A percentile compares a stretch with the other conserved stretches of the same genome.
These are phyloP conservation scores for Leishmania major DNA, from an alignment of 208 protist genomes.

Conservation along the genomic window DNA sequence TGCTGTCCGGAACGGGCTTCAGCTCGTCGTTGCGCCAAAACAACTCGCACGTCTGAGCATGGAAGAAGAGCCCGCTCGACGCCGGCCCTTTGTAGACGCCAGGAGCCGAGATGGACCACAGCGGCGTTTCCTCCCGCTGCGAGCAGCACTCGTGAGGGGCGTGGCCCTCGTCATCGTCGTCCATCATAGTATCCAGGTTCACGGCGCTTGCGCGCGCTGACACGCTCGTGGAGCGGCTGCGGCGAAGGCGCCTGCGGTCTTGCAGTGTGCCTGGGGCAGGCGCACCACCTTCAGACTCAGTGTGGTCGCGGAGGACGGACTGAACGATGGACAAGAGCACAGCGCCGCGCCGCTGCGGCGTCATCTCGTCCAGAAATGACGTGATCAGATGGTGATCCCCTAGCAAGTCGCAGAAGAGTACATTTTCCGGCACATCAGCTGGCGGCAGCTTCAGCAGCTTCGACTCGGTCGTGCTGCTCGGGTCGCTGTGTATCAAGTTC, in stretches of 20 bases:
- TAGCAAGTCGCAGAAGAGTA: constrained; percentile 63
- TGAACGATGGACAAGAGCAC: constrained; percentile 45
- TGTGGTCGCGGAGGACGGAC: constrained; percentile 42
- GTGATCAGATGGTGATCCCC: constrained; percentile 54
- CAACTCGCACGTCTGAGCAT: constrained; percentile 75
- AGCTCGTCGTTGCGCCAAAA: constrained; percentile 87
- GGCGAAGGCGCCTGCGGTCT: constrained; percentile 13
- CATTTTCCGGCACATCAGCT: constrained; percentile 70
- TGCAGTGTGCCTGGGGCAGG: not conserved
- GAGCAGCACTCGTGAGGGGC: not conserved
- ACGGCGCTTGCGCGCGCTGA: constrained; percentile 19
- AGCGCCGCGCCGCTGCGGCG: constrained; percentile 11
- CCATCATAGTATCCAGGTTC: constrained; percentile 23
- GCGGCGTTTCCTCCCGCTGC: constrained; percentile 10
- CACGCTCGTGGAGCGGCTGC: constrained; percentile 19
- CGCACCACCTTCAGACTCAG: constrained; percentile 2
- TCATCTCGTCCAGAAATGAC: constrained; percentile 25
- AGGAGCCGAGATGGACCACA: constrained; percentile 12
- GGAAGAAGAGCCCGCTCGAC: constrained; percentile 61
- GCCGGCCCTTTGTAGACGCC: constrained; percentile 51
- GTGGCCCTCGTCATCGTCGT: constrained; percentile 1
- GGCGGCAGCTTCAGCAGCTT: constrained; percentile 69
- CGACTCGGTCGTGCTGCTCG: constrained; percentile 64
- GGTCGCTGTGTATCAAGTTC: constrained; percentile 63
- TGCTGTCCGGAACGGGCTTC: constrained; percentile 81